Evolutionary conservation across 2,329 filamentous ascomycete genomes (phyloP), one percentile per base, ranked within the genome.

Genomic region (Pseudopithomyces chartarum): DNA sequence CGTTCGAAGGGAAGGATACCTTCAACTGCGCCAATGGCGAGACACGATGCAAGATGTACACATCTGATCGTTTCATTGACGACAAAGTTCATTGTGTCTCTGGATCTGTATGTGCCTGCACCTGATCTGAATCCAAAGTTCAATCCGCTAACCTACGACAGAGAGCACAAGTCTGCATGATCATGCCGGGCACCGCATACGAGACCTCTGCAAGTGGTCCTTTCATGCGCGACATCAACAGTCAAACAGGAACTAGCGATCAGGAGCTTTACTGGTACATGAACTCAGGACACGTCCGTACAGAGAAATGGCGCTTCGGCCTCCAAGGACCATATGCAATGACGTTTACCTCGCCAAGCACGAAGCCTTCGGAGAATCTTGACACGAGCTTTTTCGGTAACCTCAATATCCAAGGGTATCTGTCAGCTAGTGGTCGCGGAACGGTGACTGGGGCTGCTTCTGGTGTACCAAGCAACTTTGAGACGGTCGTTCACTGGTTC

Each of bases 401-500:
- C 2, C 63, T 66, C 8, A 58, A 39, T 20, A 61, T 67, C 19
- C 62, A 65, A 48, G 63, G 62, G 1, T 67, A 66, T 38, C 62
- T 67, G 12, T 43, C 63, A 11, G 53, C 48, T 13, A 65, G 55
- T 50, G 60, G 53, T 17, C 61, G 65, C 11, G 65, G 65, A 7
- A 58, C 57, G 2, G 60, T 66, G 8, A 56, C 61, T 20, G 65
- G 65, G 6, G 61, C 40, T 22, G 59, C 63, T 6, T 56, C 58
- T 8, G 63, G 65, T 19, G 62, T 67, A 3, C 57, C 61, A 6
- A 54, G 29, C 13, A 36, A 56, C 1, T 66, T 66, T 40, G 65
- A 67, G 43, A 62, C 61, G 1, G 63, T 67, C 3, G 76, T 88
- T 1, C 85, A 89, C 71, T 89, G 85, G 86, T 73, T 82, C 72